Percentiles rank a stretch among this genome's conserved stretches.
phyloP scores from a whole-genome alignment of 352 stramenopile genomes.

The Peronosclerospora sorghi region DNA sequence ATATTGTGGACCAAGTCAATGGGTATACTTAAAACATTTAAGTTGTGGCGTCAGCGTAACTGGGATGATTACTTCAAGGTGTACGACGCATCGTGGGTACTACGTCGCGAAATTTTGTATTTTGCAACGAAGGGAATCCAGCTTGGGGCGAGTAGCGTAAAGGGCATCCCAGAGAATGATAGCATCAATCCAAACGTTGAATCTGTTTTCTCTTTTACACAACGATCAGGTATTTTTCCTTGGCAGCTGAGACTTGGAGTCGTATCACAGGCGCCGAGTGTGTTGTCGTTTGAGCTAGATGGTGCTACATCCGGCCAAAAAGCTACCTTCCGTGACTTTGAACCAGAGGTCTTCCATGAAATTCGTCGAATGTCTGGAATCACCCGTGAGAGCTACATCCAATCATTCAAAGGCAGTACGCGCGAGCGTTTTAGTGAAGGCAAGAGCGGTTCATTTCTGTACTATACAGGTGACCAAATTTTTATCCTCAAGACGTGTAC shows the following conservation, averaged over 20 bases:
- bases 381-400: constrained; percentile 55
- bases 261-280: constrained; percentile 31
- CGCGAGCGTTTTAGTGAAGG: constrained; percentile 83
- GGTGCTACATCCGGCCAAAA: constrained; percentile 46
- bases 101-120: constrained; percentile 73
- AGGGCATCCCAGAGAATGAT: constrained; percentile 24
- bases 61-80: constrained; percentile 84
- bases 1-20: constrained; percentile 65
- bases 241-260: constrained; percentile 45
- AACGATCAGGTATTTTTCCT: constrained; percentile 50
- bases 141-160: constrained; percentile 28
- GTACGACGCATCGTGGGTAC: constrained; percentile 76
- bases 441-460: constrained; percentile 85
- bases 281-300: constrained; percentile 65
- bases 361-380: constrained; percentile 77
- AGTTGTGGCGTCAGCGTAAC: constrained; percentile 64
- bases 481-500: constrained; percentile 88
- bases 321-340: constrained; percentile 77
- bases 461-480: constrained; percentile 81
- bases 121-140: constrained; percentile 78
- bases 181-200: constrained; percentile 26
- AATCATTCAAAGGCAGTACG: constrained; percentile 68
- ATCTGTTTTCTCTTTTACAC: constrained; percentile 57
- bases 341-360: constrained; percentile 68
- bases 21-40: constrained; percentile 46